These are phyloP conservation scores for Botrytis medusae DNA, from an alignment of 2,329 filamentous ascomycete genomes.

Conservation along the genomic window DNA sequence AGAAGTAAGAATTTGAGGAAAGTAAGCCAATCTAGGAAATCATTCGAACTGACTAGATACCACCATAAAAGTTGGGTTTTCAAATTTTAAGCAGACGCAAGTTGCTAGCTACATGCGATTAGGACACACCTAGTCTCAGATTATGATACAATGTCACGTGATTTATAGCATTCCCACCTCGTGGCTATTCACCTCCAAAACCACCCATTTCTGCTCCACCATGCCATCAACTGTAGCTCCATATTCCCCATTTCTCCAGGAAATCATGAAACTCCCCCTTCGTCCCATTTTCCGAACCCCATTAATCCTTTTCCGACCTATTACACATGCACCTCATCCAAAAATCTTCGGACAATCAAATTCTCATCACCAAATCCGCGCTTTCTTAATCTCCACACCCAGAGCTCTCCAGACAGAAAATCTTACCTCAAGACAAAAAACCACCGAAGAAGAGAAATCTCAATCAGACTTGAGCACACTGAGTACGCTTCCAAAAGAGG, in stretches of 20 bases:
- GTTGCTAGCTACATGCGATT: background rate
- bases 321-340: background rate
- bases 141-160: background rate
- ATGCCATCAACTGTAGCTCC: background rate
- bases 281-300: fast-evolving
- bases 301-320: background rate
- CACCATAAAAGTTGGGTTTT: background rate
- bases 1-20: background rate
- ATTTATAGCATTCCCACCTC: background rate
- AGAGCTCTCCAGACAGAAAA: background rate
- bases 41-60: no score
- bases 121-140: background rate
- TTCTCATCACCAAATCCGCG: background rate
- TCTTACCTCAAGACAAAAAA: background rate
- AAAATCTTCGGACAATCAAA: background rate
- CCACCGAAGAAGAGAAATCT: background rate
- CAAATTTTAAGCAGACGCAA: background rate
- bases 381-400: background rate
- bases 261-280: background rate
- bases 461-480: background rate
- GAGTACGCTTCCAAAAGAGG: background rate
- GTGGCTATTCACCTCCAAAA: background rate
- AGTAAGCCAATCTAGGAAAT: background rate
- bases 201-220: background rate
- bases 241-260: no score